Base-by-base conservation (phyloP, 2,329 filamentous ascomycete genomes). In the Colletotrichum sublineola region DNA sequence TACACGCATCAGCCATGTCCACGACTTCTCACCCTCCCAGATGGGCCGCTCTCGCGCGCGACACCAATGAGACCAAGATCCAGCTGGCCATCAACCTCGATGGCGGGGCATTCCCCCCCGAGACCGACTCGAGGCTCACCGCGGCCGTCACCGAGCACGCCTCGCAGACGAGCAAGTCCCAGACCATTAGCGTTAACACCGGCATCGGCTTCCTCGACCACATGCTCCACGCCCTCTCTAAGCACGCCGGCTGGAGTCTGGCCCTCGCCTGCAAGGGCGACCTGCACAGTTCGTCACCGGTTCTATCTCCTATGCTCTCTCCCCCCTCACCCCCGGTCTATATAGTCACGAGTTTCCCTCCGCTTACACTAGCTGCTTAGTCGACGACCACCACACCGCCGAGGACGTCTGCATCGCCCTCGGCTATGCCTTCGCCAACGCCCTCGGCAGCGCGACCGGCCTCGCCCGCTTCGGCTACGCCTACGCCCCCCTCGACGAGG, bases 41-140 rank as follows among this genome's bases (percentile, higher is more conserved):
- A 80, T 94, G 92, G 82, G 91, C 94, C 63, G 90, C 92, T 67
- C 86, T 98, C 77, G 91, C 93, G 75, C 94, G 96, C 81, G 92
- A 96, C 83, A 99, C 96, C 79, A 98, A 98, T 86, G 96, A 99
- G 86, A 99, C 96, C 81, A 97, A 97, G 82, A 97, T 99, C 82
- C 92, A 96, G 81, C 88, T 98, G 75, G 94, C 94, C 50, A 88
- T 99, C 77, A 97, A 96, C 84, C 89, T 99, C 74, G 96, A 99
- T 83, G 96, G 96, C 80, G 96, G 96, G 78, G 87, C 86, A 53
- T 93, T 94, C 80, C 90, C 92, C 36, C 86, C 89, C 18, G 87
- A 92, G 50, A 89, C 89, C 67, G 88, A 93, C 79, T 79, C 86
- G 65, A 86, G 84, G 74, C 85, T 90, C 73, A 82, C 86, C 75